Percentiles rank a stretch among this genome's conserved stretches.
These are phyloP conservation scores for Pinus albicaulis DNA, from an alignment of 75 land plant genomes.

Conservation along the genomic window DNA sequence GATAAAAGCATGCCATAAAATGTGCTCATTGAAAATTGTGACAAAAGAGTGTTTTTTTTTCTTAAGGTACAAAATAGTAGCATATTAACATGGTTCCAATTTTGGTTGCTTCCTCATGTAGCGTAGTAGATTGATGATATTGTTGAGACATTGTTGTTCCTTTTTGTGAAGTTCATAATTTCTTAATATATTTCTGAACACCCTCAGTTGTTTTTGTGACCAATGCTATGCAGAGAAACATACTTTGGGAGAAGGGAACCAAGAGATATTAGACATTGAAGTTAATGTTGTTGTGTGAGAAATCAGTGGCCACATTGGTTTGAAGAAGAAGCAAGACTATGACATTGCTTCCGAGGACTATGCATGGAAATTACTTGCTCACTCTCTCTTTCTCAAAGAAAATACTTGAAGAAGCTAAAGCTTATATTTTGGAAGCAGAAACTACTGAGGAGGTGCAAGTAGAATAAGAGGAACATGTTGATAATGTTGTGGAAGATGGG, in stretches of 20 bases:
- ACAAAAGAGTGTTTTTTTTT: slow-evolving; percentile 64
- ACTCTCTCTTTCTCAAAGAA: slow-evolving; percentile 75
- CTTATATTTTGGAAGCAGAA: too few species aligned
- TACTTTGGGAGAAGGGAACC: slow-evolving; percentile 86
- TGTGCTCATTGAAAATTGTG: slow-evolving; percentile 79
- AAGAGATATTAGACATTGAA: slow-evolving; percentile 80
- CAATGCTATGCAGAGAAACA: slow-evolving; percentile 96
- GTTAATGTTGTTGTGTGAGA: slow-evolving; percentile 98
- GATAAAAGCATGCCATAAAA: slow-evolving; percentile 78
- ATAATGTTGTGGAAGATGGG: too few species aligned
- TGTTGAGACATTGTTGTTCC: too few species aligned
- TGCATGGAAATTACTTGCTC: too few species aligned
- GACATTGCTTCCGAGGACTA: slow-evolving; percentile 83
- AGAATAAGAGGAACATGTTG: too few species aligned
- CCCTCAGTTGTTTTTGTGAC: slow-evolving; percentile 2
- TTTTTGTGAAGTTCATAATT: too few species aligned
- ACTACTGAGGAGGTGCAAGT: too few species aligned
- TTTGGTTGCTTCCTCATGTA: too few species aligned
- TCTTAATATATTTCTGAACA: too few species aligned
- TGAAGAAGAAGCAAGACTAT: slow-evolving; percentile 76
- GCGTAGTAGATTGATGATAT: too few species aligned
- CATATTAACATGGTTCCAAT: too few species aligned
- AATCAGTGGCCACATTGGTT: slow-evolving; percentile 93
- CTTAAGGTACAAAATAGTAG: slow-evolving; percentile 78
- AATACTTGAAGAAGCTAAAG: slow-evolving; percentile 56